Percentiles rank a stretch among this genome's conserved stretches.
Evolutionary conservation across 2,329 filamentous ascomycete genomes (phyloP).

Genomic region (Fusarium palustre): DNA sequence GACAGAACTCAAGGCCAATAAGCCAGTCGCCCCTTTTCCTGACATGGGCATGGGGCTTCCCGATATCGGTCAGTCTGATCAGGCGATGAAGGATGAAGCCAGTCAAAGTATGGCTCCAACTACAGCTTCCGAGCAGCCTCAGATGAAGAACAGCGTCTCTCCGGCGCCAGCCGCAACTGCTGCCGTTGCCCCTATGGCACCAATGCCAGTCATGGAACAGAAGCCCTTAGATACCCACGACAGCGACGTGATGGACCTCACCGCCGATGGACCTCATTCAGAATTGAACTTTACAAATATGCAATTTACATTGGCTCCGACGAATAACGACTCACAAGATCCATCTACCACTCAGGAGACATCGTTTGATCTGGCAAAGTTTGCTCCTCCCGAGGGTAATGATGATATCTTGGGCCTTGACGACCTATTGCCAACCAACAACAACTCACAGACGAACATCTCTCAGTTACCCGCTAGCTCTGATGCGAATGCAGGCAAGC

Average conservation of each 20-base stretch:
- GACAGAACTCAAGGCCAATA: slow-evolving; percentile 52
- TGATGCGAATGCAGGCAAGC: slow-evolving; percentile 22
- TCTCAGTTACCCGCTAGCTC: slow-evolving; percentile 22
- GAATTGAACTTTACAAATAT: slow-evolving; percentile 67
- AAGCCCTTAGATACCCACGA: slow-evolving; percentile 42
- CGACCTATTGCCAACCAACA: slow-evolving; percentile 47
- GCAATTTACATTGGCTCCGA: slow-evolving; percentile 65
- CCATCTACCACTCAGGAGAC: slow-evolving; percentile 49
- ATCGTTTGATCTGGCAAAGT: slow-evolving; percentile 61
- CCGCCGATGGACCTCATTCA: slow-evolving; percentile 44
- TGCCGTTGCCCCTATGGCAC: slow-evolving; percentile 41
- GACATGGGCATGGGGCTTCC: slow-evolving; percentile 66
- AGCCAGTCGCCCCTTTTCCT: slow-evolving; percentile 65
- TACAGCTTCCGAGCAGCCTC: slow-evolving; percentile 24
- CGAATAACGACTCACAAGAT: slow-evolving; percentile 49
- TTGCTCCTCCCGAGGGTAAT: slow-evolving; percentile 52
- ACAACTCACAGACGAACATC: slow-evolving; percentile 30
- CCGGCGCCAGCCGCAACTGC: slow-evolving; percentile 15
- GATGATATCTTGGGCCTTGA: slow-evolving; percentile 50
- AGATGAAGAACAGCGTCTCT: slow-evolving; percentile 46
- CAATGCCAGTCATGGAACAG: slow-evolving; percentile 47
- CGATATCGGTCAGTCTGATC: slow-evolving; percentile 40
- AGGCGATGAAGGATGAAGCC: slow-evolving; percentile 42
- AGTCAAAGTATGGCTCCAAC: slow-evolving; percentile 22
- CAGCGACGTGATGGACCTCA: slow-evolving; percentile 32